Conservation (phyloP, 2,329 filamentous ascomycete species). For the Fusarium papillatum region DNA sequence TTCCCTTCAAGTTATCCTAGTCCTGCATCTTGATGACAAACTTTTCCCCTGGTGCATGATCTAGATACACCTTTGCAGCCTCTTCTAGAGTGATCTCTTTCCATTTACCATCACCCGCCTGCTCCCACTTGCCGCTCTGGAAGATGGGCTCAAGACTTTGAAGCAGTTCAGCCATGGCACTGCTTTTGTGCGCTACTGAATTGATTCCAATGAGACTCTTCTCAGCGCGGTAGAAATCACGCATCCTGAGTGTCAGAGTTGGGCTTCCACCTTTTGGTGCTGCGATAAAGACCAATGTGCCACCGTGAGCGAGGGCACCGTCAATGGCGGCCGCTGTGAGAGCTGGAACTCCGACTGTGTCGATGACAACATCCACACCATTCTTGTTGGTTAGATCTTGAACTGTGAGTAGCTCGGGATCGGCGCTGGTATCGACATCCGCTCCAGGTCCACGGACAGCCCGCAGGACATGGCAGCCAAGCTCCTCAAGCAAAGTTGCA, state of each 20-base stretch:
- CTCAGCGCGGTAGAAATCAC: conserved; percentile 2
- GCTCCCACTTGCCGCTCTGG: neutral
- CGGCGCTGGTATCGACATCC: neutral
- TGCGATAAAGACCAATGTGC: neutral
- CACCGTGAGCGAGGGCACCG: neutral
- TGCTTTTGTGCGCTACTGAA: neutral
- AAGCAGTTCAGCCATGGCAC: neutral
- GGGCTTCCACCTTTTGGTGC: neutral
- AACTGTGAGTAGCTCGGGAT: neutral
- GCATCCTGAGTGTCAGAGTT: neutral
- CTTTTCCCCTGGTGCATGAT: neutral
- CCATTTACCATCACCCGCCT: neutral
- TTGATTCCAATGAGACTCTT: neutral
- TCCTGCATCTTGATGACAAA: neutral
- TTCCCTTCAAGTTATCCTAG: neutral
- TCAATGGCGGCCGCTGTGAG: neutral
- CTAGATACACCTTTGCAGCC: neutral
- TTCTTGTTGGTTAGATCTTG: neutral
- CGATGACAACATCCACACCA: neutral
- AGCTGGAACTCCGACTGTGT: neutral
- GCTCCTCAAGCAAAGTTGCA: neutral
- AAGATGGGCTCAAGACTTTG: neutral
- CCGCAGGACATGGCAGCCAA: neutral
- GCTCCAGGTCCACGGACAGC: neutral
- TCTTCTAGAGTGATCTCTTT: neutral